Conservation (phyloP, 768 basidiomycete species). For the Tephrocybe sp. region DNA sequence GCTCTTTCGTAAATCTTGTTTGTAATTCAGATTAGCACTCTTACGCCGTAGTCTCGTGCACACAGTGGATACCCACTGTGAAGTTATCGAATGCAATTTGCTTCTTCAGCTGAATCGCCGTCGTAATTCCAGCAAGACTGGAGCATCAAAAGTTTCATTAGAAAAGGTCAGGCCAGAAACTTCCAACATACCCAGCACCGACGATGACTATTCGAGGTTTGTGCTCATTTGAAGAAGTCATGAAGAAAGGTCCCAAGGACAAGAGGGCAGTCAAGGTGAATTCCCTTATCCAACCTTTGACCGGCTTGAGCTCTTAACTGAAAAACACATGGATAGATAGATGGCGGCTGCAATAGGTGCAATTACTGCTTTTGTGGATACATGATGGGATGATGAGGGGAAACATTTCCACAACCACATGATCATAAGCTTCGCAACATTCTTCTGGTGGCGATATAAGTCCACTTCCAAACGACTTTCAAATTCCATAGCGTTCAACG, state of each 20-base stretch:
- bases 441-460: no score
- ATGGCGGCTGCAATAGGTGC: no score
- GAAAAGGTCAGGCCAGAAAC: not conserved
- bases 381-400: no score
- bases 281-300: not conserved
- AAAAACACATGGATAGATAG: conserved; percentile 3
- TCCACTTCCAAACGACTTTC: no score
- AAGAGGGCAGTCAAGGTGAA: not conserved
- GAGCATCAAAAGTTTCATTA: not conserved
- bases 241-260: not conserved
- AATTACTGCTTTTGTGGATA: no score
- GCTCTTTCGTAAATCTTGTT: conserved; percentile 54
- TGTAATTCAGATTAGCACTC: not conserved
- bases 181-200: conserved; percentile 43
- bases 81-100: conserved; percentile 45
- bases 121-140: conserved; percentile 46
- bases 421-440: no score
- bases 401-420: no score
- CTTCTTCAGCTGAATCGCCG: conserved; percentile 44
- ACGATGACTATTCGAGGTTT: conserved; percentile 42
- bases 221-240: conserved; percentile 16
- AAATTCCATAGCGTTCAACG: not conserved
- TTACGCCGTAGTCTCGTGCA: not conserved
- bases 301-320: not conserved
- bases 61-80: conserved; percentile 29